Evolutionary conservation across 441 rosid genomes (phyloP), one percentile per base, ranked within the genome.

Genomic region (Gossypium gossypioides): DNA sequence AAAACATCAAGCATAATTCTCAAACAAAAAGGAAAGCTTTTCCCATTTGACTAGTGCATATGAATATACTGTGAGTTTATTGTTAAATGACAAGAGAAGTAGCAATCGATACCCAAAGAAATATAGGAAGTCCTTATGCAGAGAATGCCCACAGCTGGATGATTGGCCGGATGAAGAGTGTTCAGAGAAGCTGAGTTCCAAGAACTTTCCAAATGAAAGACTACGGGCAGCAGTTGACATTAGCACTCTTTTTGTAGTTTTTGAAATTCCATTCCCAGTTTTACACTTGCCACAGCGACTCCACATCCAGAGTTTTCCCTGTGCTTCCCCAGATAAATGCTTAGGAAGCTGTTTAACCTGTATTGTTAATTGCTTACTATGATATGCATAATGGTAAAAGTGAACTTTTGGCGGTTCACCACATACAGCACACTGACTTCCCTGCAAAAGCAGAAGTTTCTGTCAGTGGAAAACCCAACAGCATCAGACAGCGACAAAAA

Each of bases 241-340:
- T 67, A 89, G 73, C 44, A 95, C 95, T 81, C 97, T 87, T 82
- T 89, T 92, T 22, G 99, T 88, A 52, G 95, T 82, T 74, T 75
- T 87, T 16, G 79, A 72, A 21, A 59, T 64, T 57, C 88, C 86
- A 75, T 75, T 85, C 67, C 77, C 83, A 69, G 76, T 72, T 76
- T 82, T 85, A 79, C 99, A 95, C 86, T 89, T 88, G 52, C 89
- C 84, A 72, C 98, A 95, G 54, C 91, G 71, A 78, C 97, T 84
- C 99, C 99, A 95, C 99, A 92, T 95, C 99, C 99, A 95, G 74
- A 95, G 81, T 83, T 92, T 92, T 75, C 92, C 90, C 79, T 87
- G 84, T 61, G 71, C 83, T 79, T 86, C 92, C 72, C 97, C 95
- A 19, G 96, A 79, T 79, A 92, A 82, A 74, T 46, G 34, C 72